These are phyloP conservation scores for Globisporangium camurandrum DNA, from an alignment of 352 stramenopile species.

Conservation along the genomic window DNA sequence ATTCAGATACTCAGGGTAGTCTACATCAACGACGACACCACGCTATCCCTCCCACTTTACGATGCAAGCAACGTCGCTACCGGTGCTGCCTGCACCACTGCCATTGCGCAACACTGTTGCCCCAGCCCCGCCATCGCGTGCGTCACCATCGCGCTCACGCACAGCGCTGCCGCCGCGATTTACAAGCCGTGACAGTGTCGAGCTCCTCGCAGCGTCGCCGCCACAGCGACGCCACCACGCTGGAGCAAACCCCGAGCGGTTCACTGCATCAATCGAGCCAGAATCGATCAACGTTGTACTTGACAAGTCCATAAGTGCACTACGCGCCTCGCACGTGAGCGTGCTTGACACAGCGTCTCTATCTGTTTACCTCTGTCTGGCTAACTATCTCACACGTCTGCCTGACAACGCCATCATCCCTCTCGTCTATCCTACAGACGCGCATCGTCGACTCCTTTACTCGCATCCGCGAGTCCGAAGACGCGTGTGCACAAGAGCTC, in stretches of 20 bases:
- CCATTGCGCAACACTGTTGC: no score
- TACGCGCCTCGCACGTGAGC: slow-evolving; percentile 16
- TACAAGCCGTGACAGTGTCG: slow-evolving; percentile 15
- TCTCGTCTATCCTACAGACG: neutral
- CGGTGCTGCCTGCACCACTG: neutral
- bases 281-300: slow-evolving; percentile 19
- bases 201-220: slow-evolving; percentile 3
- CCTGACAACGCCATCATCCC: neutral
- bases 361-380: neutral
- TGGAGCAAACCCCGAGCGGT: slow-evolving; percentile 9
- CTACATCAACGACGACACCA: neutral
- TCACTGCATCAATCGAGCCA: slow-evolving; percentile 17
- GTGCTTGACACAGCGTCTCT: neutral
- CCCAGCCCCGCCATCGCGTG: no score
- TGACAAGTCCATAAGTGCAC: slow-evolving; percentile 19
- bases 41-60: no score
- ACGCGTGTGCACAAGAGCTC: slow-evolving; percentile 23
- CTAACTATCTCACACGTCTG: neutral
- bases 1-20: slow-evolving; percentile 5
- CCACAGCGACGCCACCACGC: slow-evolving; percentile 8
- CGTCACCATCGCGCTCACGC: neutral
- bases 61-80: slow-evolving; percentile 8
- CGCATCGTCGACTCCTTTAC: slow-evolving; percentile 12
- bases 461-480: slow-evolving; percentile 28
- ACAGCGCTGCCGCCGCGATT: slow-evolving; percentile 26